Base-by-base conservation (phyloP, 2,329 filamentous ascomycete genomes). In the Xylariomycetidae sp. region DNA sequence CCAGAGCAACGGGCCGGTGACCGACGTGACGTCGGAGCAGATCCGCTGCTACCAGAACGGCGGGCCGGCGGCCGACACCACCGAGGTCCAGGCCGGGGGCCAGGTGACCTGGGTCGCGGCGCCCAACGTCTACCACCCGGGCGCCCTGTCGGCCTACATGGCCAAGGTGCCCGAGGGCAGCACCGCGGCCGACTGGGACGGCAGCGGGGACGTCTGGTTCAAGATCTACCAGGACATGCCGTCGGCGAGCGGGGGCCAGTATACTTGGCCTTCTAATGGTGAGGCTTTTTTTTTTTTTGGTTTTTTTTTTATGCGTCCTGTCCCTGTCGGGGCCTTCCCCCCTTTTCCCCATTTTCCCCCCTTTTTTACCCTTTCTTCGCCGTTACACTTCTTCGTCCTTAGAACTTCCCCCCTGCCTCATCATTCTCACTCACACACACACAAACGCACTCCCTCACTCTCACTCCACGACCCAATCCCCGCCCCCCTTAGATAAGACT, bases 41-140 rank as follows among this genome's bases (percentile, higher is more conserved):
- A 69, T 73, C 56, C 66, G 66, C n/a, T 74, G 69, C 59, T 73
- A 69, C 51, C n/a, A n/a, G n/a, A n/a, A n/a, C n/a, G n/a, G n/a
- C n/a, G n/a, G n/a, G n/a, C n/a, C n/a, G n/a, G 55, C 63, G 1
- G 49, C 58, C 6, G 46, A 56, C 30, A 64, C 57, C 19, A 56
- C 60, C 3, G 44, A 46, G 30, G 52, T 66, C 17, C 49, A 54
- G 20, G 66, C 65, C 16, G 66, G 66, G 8, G 48, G 54, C 14
- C 56, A 50, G 28, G 48, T 70, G 27, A 58, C 56, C 27, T 69
- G 66, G 54, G 50, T 54, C 14, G 63, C 61, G 20, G 56, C 54
- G n/a, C 48, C 61, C 4, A 49, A 42, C 31, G 57, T 70, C 45
- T 56, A 56, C 41, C 62, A 65, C 44, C 57, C 57, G 2, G 62